phyloP scores from a whole-genome alignment of 2,329 filamentous ascomycete genomes.

The Diaporthe helianthi region DNA sequence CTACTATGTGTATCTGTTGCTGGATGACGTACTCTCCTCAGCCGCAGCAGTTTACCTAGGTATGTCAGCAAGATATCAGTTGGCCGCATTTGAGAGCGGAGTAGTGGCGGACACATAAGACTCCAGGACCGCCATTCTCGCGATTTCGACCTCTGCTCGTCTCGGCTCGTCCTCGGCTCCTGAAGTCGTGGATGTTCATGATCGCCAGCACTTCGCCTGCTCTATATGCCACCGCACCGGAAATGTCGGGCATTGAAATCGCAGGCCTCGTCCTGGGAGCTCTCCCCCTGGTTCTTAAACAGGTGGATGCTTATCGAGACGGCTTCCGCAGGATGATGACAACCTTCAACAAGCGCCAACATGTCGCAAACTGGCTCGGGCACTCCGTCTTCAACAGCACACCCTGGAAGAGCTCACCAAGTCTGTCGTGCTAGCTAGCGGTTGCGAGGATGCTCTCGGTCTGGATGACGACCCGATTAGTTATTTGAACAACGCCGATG shows the following conservation, averaged over 20 bases:
- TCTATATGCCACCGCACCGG: no score
- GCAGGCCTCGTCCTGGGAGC: constrained; percentile 24
- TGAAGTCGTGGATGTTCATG: no score
- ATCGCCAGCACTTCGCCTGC: no score
- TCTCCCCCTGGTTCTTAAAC: constrained; percentile 14
- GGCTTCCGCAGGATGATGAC: neutral
- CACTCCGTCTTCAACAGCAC: constrained; percentile 5
- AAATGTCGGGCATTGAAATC: constrained; percentile 24
- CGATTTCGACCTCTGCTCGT: no score
- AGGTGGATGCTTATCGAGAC: constrained; percentile 2
- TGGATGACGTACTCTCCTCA: no score
- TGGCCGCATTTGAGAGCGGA: no score
- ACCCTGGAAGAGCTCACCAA: constrained; percentile 6
- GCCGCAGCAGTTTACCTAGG: neutral
- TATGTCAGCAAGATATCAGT: neutral
- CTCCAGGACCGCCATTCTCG: neutral
- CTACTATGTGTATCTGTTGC: no score
- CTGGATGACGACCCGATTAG: constrained; percentile 4
- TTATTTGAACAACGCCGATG: neutral
- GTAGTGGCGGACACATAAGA: neutral
- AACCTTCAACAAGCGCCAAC: constrained; percentile 6
- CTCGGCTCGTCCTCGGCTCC: no score
- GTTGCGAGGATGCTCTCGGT: neutral
- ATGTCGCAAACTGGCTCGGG: constrained; percentile 28
- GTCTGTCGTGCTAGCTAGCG: neutral